Percentiles rank a stretch among this genome's conserved stretches.
Evolutionary conservation across 169 alveolate species (phyloP).

Genomic region (Eimeria praecox): DNA sequence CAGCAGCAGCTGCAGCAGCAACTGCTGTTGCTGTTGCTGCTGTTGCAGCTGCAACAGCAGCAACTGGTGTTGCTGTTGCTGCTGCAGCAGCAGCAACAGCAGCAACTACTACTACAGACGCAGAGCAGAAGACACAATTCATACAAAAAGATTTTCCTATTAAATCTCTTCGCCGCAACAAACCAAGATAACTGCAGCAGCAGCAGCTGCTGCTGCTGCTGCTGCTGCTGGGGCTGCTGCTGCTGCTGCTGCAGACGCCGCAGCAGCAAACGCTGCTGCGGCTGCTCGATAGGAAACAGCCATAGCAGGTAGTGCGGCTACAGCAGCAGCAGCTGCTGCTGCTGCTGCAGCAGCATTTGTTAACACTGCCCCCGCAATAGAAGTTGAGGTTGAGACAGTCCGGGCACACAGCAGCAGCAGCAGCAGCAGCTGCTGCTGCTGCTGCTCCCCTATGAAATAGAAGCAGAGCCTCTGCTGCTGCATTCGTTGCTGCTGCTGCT

Average conservation of each 20-base stretch:
- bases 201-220: too few species aligned
- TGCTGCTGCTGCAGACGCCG: background rate
- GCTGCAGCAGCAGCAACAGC: background rate
- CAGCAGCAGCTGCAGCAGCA: constrained; percentile 27
- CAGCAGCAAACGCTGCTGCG: constrained; percentile 9
- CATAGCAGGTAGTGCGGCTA: too few species aligned
- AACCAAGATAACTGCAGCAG: too few species aligned
- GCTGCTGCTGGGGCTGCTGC: background rate
- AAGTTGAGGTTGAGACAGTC: too few species aligned
- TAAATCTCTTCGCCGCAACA: too few species aligned
- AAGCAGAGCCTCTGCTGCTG: constrained; percentile 22
- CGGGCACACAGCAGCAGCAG: background rate
- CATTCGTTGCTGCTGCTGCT: constrained; percentile 44
- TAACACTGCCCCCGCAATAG: too few species aligned
- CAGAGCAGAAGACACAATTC: background rate
- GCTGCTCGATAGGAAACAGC: too few species aligned
- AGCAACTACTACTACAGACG: background rate
- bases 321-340: too few species aligned
- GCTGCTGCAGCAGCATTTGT: too few species aligned
- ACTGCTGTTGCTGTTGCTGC: constrained; percentile 27
- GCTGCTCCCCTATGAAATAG: too few species aligned
- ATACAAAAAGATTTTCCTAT: background rate
- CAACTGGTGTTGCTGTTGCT: background rate
- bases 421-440: constrained; percentile 35
- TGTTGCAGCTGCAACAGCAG: background rate